Conservation (phyloP, 2,329 filamentous ascomycete genomes). For the Hawksworthiomyces lignivorus region DNA sequence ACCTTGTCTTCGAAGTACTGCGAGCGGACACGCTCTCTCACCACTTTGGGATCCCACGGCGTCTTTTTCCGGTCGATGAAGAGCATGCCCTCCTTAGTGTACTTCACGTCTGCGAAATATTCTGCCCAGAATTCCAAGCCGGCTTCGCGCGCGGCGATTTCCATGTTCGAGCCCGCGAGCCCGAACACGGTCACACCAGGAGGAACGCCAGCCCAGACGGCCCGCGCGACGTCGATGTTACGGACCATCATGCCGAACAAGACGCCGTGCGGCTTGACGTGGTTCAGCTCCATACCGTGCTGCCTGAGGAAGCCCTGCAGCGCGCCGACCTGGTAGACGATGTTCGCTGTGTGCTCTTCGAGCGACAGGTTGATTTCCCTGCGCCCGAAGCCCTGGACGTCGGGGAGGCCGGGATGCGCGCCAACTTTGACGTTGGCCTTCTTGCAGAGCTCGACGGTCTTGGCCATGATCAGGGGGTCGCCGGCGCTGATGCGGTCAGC, state of each 20-base stretch:
- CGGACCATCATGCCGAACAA: conserved; percentile 37
- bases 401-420: conserved; percentile 58
- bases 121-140: conserved; percentile 21
- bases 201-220: conserved; percentile 20
- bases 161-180: conserved; percentile 20
- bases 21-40: conserved; percentile 32
- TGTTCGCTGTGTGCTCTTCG: conserved; percentile 48
- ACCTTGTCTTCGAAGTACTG: conserved; percentile 33
- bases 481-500: conserved; percentile 28
- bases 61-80: conserved; percentile 47
- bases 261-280: conserved; percentile 51
- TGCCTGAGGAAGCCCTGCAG: conserved; percentile 51
- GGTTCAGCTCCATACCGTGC: conserved; percentile 47
- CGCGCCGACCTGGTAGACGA: conserved; percentile 57
- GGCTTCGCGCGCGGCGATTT: conserved; percentile 17
- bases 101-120: conserved; percentile 22
- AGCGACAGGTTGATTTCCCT: conserved; percentile 52
- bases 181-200: conserved; percentile 20
- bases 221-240: conserved; percentile 17
- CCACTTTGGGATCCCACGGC: conserved; percentile 31
- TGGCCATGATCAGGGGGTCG: conserved; percentile 57
- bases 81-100: conserved; percentile 17
- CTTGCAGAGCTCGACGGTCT: conserved; percentile 52
- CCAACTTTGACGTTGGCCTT: conserved; percentile 47
- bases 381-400: conserved; percentile 57